Conservation (phyloP, 108 stramenopile genomes). For the Nitzschia putrida region DNA sequence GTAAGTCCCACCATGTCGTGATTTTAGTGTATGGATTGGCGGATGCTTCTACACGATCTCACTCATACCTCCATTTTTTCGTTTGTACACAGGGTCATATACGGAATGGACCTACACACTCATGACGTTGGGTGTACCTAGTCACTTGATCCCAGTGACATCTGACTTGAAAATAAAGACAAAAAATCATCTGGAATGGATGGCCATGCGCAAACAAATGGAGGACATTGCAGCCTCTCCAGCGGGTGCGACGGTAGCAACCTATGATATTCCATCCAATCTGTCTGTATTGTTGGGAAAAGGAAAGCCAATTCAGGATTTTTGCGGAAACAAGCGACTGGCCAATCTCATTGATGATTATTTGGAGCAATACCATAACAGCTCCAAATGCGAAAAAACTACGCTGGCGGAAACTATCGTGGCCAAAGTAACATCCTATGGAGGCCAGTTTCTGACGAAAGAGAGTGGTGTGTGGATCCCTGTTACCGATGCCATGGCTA, state of each 20-base stretch:
- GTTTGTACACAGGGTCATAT: constrained; percentile 12
- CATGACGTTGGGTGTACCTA: constrained; percentile 28
- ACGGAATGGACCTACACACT: constrained; percentile 30
- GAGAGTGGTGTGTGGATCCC: constrained; percentile 23
- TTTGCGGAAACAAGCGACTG: constrained; percentile 21
- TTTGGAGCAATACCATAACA: constrained; percentile 4
- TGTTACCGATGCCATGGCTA: constrained; percentile 16
- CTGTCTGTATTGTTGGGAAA: constrained; percentile 30
- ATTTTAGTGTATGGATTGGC: not conserved
- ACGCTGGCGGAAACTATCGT: constrained; percentile 11
- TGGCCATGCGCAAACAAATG: constrained; percentile 3
- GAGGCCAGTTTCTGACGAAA: constrained; percentile 21
- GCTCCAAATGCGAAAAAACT: constrained; percentile 28
- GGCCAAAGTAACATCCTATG: not conserved
- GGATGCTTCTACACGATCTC: not conserved
- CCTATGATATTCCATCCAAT: constrained; percentile 8
- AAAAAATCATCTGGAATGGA: constrained; percentile 25
- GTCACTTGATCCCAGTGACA: constrained; percentile 21
- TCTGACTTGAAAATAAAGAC: constrained; percentile 25
- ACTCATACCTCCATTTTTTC: too few species aligned
- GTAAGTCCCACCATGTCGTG: not conserved
- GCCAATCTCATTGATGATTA: constrained; percentile 15
- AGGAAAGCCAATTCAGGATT: constrained; percentile 29
- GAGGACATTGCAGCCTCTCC: not conserved
- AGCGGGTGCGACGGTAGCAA: not conserved